Base-by-base conservation (phyloP, 306 rosid genomes). In the Gleditsia sinensis region DNA sequence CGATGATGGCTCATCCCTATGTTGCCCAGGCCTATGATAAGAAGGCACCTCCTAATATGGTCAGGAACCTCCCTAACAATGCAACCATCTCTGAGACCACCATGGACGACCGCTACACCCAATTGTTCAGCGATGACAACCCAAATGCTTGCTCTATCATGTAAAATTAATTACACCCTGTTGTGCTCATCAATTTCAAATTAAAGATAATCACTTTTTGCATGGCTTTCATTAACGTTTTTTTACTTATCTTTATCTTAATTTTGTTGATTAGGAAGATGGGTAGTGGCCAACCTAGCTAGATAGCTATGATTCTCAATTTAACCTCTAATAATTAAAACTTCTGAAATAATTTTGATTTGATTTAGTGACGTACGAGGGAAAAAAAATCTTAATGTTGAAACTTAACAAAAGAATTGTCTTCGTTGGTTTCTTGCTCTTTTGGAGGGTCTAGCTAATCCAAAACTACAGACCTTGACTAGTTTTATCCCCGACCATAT, bases 31-130 rank as follows among this genome's bases (percentile, higher is more conserved):
- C 96, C 0, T 94, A 94, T 37, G 98, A 94, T 79, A 94, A 94
- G 90, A 94, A 94, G 63, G 98, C 98, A 0, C 98, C 98, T 20
- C 93, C 98, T 4, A 94, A 94, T 63, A 94, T 94, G 98, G 98
- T 94, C 8, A 83, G 97, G 23, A 69, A 43, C 9, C 84, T 90
- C 6, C 86, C 90, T 34, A 75, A 87, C 74, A 71, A 93, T 23
- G 85, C 81, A 74, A 84, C 71, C 32, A 63, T 88, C 34, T 46
- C 79, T 1, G 93, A 90, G 76, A 80, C 87, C 56, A 86, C 86
- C 39, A 62, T 94, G 4, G 94, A 94, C 30, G 88, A 87, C 55
- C 28, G 14, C 43, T 94, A 94, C 78, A 71, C 67, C 19, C 36
- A 53, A 49, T 84, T 94, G 71, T 90, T 94, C 79, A 94, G 93